A percentile compares a stretch with the other conserved stretches of the same genome.
Conservation (phyloP, 2,329 filamentous ascomycete genomes). For the Botrytis sinoallii region DNA sequence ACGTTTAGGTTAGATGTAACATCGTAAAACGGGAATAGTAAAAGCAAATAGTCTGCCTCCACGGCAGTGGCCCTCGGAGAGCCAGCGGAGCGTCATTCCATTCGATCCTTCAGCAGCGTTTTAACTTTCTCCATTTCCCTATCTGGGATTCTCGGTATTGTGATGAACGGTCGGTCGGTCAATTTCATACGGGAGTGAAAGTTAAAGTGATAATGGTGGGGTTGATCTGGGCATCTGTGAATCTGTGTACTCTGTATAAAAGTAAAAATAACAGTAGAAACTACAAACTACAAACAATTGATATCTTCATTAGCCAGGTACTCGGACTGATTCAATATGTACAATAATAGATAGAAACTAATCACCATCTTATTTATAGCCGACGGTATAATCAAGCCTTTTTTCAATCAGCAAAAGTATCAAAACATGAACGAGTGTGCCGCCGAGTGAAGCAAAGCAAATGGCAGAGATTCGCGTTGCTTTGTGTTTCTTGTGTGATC, state of each 20-base stretch:
- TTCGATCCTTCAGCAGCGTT: not conserved
- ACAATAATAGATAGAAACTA: no score
- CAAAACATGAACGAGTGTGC: not conserved
- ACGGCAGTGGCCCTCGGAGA: not conserved
- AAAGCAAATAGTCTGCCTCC: not conserved
- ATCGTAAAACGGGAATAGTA: not conserved
- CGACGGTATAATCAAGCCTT: not conserved
- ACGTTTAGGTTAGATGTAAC: not conserved
- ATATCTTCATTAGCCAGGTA: not conserved
- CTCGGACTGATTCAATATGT: not conserved
- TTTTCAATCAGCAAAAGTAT: not conserved
- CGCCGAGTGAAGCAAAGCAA: not conserved
- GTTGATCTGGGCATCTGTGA: not conserved
- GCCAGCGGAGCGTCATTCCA: constrained; percentile 1
- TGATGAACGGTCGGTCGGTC: not conserved
- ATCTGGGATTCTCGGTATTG: not conserved
- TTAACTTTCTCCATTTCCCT: not conserved
- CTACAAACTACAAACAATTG: not conserved
- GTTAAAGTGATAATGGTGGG: not conserved
- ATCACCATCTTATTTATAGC: no score
- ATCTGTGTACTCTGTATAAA: no score
- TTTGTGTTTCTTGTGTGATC: not conserved
- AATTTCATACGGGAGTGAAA: not conserved
- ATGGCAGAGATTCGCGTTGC: not conserved
- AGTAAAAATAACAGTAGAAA: not conserved